Evolutionary conservation across 2,329 filamentous ascomycete genomes (phyloP).

Genomic region (Dendrostoma leiphaemia): DNA sequence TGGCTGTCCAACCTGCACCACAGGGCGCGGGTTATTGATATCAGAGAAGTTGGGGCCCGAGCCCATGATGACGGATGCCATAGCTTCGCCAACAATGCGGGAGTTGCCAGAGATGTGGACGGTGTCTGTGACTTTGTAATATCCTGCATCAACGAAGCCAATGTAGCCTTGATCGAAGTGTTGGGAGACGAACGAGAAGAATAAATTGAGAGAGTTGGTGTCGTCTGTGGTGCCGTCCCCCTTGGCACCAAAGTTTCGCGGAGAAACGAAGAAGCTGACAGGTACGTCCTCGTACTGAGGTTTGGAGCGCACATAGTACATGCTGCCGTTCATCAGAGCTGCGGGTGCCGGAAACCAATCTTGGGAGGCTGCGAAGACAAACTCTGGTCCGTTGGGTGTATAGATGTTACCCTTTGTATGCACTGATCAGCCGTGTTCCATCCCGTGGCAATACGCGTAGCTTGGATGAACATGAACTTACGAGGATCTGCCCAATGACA

Average conservation of each 20-base stretch:
- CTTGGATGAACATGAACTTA: too few species aligned
- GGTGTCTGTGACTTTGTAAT: slow-evolving; percentile 60
- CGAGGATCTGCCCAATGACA: slow-evolving; percentile 5
- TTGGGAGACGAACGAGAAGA: slow-evolving; percentile 30
- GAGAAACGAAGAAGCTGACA: slow-evolving; percentile 55
- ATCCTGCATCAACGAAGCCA: slow-evolving; percentile 62
- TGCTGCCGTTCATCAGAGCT: slow-evolving; percentile 51
- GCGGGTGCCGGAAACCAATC: slow-evolving; percentile 47
- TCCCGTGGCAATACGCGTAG: too few species aligned
- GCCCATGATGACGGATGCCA: slow-evolving; percentile 50
- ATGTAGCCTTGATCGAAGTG: slow-evolving; percentile 45
- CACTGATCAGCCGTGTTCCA: neutral
- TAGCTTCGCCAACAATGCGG: slow-evolving; percentile 58
- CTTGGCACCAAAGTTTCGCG: slow-evolving; percentile 61
- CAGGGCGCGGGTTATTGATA: slow-evolving; percentile 57
- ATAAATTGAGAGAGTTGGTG: slow-evolving; percentile 27
- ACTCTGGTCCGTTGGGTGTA: slow-evolving; percentile 40
- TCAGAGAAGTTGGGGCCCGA: slow-evolving; percentile 55
- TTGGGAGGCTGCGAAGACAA: slow-evolving; percentile 46
- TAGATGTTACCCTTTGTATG: slow-evolving; percentile 69
- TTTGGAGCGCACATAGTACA: slow-evolving; percentile 54
- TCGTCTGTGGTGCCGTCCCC: slow-evolving; percentile 73
- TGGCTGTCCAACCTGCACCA: slow-evolving; percentile 58
- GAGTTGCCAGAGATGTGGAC: slow-evolving; percentile 43
- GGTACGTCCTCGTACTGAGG: slow-evolving; percentile 61